Evolutionary conservation across 1,284 basidiomycete species (phyloP), one percentile per base, ranked within the genome.

Genomic region (Moniliophthora roreri): DNA sequence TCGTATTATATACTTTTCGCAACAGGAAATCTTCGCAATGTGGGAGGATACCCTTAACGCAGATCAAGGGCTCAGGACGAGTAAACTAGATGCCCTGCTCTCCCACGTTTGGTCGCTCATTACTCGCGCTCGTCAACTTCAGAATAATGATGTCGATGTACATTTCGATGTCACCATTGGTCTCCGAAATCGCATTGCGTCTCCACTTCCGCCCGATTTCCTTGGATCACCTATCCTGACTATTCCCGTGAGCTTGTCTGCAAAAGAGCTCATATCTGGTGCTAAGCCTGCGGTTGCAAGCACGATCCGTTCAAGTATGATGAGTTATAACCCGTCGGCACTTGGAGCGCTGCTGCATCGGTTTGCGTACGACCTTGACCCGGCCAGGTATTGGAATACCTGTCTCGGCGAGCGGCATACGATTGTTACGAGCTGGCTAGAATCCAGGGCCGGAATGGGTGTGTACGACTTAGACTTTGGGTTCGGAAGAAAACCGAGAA

Each of bases 81-180:
- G 70, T 54, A 67, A 68, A 48, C 66, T 76, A n/a, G 76, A 78
- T 59, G 69, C 74, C 1, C 65, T 79, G 21, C 66, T 72, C 9
- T 71, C 72, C 1, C 73, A 76, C 59, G 48, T 78, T 15, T 78
- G 75, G 75, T 54, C 60, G 2, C 58, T 68, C 24, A 62, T 76
- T 42, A 64, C 70, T 35, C 69, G 69, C 39, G 73, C 73, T 3
- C 66, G 70, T 5, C 52, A 60, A 7, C 61, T 66, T 18, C 41
- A 36, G 15, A 54, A 60, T 8, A 53, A 61, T 37, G 41, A 53
- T 4, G 60, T 65, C 38, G 60, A 67, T 50, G 57, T 69, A 32
- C 36, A 53, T 26, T 34, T 53, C 18, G 62, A 66, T 49, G 57
- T 71, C 26, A 68, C 69, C 1, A 57, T 72, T 26, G 68, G 73